Evolutionary conservation across 257 asterid genomes (phyloP).

Genomic region (Nicotiana tabacum): DNA sequence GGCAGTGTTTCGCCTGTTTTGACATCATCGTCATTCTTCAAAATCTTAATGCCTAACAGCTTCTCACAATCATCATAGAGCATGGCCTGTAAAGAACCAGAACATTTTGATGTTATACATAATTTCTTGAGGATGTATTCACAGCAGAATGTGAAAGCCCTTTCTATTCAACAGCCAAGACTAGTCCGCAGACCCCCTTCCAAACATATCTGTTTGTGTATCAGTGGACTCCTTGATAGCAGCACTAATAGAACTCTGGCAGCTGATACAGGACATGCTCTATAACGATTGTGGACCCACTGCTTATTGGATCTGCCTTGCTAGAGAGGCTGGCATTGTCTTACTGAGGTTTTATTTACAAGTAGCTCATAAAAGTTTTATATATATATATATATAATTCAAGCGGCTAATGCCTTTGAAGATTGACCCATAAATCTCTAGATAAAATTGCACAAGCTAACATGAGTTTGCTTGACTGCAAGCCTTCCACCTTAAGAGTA

Average conservation of each 20-base stretch:
- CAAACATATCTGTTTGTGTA: neutral
- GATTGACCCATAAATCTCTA: neutral
- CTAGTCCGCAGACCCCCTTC: neutral
- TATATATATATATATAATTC: neutral
- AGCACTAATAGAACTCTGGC: neutral
- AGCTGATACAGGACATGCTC: neutral
- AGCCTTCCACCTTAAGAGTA: neutral
- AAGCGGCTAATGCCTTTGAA: neutral
- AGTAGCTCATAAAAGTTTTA: neutral
- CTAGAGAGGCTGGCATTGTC: neutral
- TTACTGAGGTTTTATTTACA: neutral
- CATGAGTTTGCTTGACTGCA: neutral
- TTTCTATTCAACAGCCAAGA: neutral
- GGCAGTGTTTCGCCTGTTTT: conserved; percentile 57
- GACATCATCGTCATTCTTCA: conserved; percentile 61
- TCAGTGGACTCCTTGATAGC: neutral
- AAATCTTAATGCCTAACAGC: conserved; percentile 63
- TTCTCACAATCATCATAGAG: conserved; percentile 73
- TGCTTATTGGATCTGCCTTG: neutral
- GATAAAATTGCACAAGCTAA: neutral
- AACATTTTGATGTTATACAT: neutral
- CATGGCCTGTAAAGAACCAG: conserved; percentile 41
- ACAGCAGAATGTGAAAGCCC: neutral
- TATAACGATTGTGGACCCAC: neutral
- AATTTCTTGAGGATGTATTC: neutral